Evolutionary conservation across 2,329 filamentous ascomycete genomes (phyloP).

Genomic region (Rhinocladiella similis): DNA sequence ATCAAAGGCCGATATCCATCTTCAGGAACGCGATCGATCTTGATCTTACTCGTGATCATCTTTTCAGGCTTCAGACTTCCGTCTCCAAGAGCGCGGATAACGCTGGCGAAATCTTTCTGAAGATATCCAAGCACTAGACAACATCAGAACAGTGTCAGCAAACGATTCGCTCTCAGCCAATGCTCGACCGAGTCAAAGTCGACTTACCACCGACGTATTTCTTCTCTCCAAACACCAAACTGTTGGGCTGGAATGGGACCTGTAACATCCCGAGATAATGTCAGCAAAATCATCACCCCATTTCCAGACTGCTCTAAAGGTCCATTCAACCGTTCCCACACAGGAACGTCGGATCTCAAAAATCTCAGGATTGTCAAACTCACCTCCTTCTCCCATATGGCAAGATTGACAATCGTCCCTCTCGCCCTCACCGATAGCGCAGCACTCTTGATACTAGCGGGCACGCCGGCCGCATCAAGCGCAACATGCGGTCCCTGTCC

Average conservation of each 20-base stretch:
- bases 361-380: too few relatives aligned
- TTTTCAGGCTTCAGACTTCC: constrained; percentile 54
- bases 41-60: constrained; percentile 64
- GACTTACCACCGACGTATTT: constrained; percentile 48
- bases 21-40: constrained; percentile 57
- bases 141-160: too few relatives aligned
- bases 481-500: constrained; percentile 56
- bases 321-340: too few relatives aligned
- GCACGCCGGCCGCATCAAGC: constrained; percentile 64
- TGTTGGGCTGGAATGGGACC: constrained; percentile 54
- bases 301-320: too few relatives aligned
- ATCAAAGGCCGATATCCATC: constrained; percentile 59
- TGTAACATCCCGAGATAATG: background rate
- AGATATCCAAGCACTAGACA: constrained; percentile 46
- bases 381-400: constrained; percentile 60
- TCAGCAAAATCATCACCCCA: background rate
- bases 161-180: too few relatives aligned
- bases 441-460: constrained; percentile 48
- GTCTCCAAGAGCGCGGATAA: constrained; percentile 51
- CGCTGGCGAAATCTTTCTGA: constrained; percentile 56
- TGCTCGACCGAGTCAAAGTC: too few relatives aligned
- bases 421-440: constrained; percentile 52
- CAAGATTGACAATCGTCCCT: constrained; percentile 64
- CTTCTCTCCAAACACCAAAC: constrained; percentile 55
- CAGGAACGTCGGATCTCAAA: too few relatives aligned